Evolutionary conservation across 108 stramenopile species (phyloP).

Genomic region (Pseudonitzschia multiseries): DNA sequence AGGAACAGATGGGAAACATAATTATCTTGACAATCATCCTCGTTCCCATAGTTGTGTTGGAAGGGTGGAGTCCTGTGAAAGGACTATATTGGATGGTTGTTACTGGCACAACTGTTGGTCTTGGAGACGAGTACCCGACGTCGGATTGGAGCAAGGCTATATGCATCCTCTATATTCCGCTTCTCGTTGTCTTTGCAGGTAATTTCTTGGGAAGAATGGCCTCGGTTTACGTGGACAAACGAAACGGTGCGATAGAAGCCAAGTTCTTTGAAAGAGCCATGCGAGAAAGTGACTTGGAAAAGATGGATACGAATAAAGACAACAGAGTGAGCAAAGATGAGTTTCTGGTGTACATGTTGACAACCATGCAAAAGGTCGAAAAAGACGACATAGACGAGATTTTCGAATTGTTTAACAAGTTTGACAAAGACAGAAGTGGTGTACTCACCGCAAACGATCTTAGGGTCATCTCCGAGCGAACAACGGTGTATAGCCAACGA

Average conservation of each 20-base stretch:
- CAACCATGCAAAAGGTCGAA: slow-evolving; percentile 67
- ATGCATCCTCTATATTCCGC: slow-evolving; percentile 58
- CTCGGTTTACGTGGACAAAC: slow-evolving; percentile 36
- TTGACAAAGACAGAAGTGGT: slow-evolving; percentile 36
- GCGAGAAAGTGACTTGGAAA: slow-evolving; percentile 45
- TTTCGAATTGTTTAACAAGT: slow-evolving; percentile 21
- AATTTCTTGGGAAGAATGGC: slow-evolving; percentile 50
- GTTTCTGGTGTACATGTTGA: slow-evolving; percentile 58
- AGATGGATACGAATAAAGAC: slow-evolving; percentile 54
- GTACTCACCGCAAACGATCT: slow-evolving; percentile 14
- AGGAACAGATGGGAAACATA: background rate
- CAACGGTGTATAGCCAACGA: background rate
- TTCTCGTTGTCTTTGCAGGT: slow-evolving; percentile 60
- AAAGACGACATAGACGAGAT: slow-evolving; percentile 33
- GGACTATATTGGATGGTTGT: slow-evolving; percentile 40
- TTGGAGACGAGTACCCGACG: slow-evolving; percentile 50
- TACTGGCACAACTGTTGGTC: slow-evolving; percentile 46
- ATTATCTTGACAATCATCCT: background rate
- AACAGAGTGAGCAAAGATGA: slow-evolving; percentile 47
- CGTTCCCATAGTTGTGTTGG: background rate
- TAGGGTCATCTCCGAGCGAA: background rate
- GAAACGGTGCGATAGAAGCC: slow-evolving; percentile 28
- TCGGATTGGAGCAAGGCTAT: slow-evolving; percentile 15
- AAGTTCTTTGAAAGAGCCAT: slow-evolving; percentile 48
- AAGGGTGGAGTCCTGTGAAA: background rate